Base-by-base conservation (phyloP, 805 yeast genomes). In the Wickerhamomyces alni region DNA sequence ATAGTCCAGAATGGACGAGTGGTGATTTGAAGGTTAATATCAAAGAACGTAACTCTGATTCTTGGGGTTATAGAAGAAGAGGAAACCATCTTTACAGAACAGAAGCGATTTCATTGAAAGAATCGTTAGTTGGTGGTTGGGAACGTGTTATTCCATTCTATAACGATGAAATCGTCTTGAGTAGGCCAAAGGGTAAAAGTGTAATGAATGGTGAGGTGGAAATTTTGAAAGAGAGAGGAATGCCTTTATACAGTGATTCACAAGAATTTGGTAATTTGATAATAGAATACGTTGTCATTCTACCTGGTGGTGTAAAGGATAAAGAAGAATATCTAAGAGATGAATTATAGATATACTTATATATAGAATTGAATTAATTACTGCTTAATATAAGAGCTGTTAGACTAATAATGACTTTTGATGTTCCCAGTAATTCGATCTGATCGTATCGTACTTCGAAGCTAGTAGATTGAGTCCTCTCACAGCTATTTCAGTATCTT, bases 101-200 rank as follows among this genome's bases (percentile, higher is more conserved):
- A 0, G 98, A 93, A 57, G 80, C 77, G 1, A 57, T 93, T 24
- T 72, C 83, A 3, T 66, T 80, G 37, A 69, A 72, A 39, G 96
- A 93, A 59, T 84, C 97, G 0, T 36, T 77, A 8, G 36, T 53
- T 7, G 99, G 99, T 15, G 87, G 81, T 15, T 93, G 99, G 99
- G 54, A 61, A 29, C 69, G 96, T 39, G 60, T 61, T 6, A 68
- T 93, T 19, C 73, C 70, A 31, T 82, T 79, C 45, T 72, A 93
- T 39, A 96, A 85, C 55, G 68, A 67, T 17, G 72, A 71, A 24
- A 63, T 71, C 17, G 58, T 78, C 2, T 50, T 47, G 0, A 43
- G 61, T 28, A 72, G 96, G 42, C 48, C 54, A 2, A 45, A 51
- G 8, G 88, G 89, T 16, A 63, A 63, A 25, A 54, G 69, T 9